Percentiles rank a stretch among this genome's conserved stretches.
phyloP scores from a whole-genome alignment of 306 rosid species.

The Begonia peltatifolia region DNA sequence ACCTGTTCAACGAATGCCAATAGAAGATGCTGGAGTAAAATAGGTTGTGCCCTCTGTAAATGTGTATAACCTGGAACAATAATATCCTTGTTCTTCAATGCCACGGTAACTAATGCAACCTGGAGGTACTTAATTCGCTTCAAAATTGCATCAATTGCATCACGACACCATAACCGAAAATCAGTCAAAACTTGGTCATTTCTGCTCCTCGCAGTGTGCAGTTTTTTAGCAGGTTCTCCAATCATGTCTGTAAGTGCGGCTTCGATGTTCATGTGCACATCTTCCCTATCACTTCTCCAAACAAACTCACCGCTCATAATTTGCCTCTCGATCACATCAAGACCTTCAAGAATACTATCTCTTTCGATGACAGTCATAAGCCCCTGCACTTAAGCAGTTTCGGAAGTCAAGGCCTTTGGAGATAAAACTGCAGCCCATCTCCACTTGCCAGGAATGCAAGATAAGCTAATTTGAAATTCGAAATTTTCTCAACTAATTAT shows the following conservation, averaged over 20 bases:
- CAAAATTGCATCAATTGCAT: conserved; percentile 61
- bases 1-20: conserved; percentile 95
- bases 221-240: conserved; percentile 95
- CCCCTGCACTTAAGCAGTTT: conserved; percentile 31
- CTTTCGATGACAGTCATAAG: conserved; percentile 48
- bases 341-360: conserved; percentile 60
- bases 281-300: conserved; percentile 94
- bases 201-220: conserved; percentile 84
- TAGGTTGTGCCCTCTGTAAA: conserved; percentile 88
- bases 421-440: background rate
- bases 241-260: conserved; percentile 81
- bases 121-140: conserved; percentile 42
- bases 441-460: no score
- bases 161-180: conserved; percentile 80
- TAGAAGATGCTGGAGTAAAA: conserved; percentile 71
- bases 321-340: conserved; percentile 46
- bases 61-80: conserved; percentile 94
- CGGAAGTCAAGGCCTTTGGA: background rate
- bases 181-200: conserved; percentile 81
- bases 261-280: conserved; percentile 96
- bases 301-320: conserved; percentile 67
- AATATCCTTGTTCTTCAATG: conserved; percentile 50
- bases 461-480: no score
- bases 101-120: conserved; percentile 47
- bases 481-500: no score